Conservation (phyloP, 2,329 filamentous ascomycete species). For the Fusarium stilboides region DNA sequence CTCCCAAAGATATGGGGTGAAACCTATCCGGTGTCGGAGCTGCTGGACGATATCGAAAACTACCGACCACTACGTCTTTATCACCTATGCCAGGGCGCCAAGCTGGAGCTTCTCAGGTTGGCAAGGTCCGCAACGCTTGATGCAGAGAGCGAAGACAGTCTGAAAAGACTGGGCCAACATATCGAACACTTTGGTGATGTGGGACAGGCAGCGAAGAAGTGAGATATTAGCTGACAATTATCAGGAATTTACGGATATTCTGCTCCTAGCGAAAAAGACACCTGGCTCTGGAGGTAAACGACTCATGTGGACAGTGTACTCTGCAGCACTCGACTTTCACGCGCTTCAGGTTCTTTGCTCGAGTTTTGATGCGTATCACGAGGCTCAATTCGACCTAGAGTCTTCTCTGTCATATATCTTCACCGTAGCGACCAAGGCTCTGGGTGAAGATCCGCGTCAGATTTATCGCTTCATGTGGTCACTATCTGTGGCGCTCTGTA, state of each 20-base stretch:
- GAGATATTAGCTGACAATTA: not conserved
- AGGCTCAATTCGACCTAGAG: not conserved
- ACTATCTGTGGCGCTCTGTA: constrained; percentile 37
- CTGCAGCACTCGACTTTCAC: constrained; percentile 40
- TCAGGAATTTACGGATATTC: constrained; percentile 43
- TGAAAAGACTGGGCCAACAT: constrained; percentile 26
- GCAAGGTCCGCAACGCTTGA: constrained; percentile 13
- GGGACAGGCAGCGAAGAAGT: rapidly evolving
- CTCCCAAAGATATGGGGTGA: constrained; percentile 46
- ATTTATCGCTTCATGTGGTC: constrained; percentile 47
- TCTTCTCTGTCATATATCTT: constrained; percentile 25
- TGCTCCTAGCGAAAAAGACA: constrained; percentile 15
- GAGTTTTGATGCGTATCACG: not conserved
- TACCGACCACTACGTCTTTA: constrained; percentile 38
- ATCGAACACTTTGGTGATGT: constrained; percentile 42
- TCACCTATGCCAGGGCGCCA: constrained; percentile 42
- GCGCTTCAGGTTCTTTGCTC: constrained; percentile 34
- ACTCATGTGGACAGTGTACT: constrained; percentile 46
- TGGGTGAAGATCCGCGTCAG: constrained; percentile 35
- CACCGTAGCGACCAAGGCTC: constrained; percentile 36
- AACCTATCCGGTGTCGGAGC: constrained; percentile 35
- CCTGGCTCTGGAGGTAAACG: constrained; percentile 36
- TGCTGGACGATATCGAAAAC: constrained; percentile 43
- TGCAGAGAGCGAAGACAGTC: not conserved
- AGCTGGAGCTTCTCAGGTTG: constrained; percentile 36